phyloP scores from a whole-genome alignment of 2,329 filamentous ascomycete species.

The Lasiodiplodia citricola region DNA sequence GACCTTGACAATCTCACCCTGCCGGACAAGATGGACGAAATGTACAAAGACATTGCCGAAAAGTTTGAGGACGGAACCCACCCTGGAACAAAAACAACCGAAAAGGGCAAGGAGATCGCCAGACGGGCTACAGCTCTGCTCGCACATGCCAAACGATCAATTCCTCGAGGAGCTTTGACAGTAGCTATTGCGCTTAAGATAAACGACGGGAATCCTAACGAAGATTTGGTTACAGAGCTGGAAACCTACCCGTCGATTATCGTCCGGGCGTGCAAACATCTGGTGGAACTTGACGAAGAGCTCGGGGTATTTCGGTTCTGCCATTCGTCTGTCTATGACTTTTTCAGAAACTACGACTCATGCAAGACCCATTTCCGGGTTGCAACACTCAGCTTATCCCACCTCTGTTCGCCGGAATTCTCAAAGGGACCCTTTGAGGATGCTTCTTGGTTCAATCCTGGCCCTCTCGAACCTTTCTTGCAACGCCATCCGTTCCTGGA shows the following conservation, averaged over 20 bases:
- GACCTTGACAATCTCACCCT: background rate
- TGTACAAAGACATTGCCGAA: background rate
- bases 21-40: background rate
- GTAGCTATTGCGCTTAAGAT: background rate
- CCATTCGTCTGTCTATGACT: background rate
- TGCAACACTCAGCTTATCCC: background rate
- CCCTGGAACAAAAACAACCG: accelerated
- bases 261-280: background rate
- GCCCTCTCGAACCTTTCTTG: background rate
- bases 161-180: background rate
- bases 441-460: background rate
- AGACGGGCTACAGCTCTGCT: background rate
- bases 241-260: background rate
- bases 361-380: background rate
- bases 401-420: background rate
- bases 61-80: background rate
- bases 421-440: background rate
- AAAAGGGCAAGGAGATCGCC: background rate
- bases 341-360: background rate
- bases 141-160: background rate
- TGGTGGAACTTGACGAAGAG: background rate
- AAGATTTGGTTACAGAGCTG: background rate
- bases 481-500: background rate
- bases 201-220: background rate
- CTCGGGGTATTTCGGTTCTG: background rate